Evolutionary conservation across 257 asterid species (phyloP), one percentile per base, ranked within the genome.

Genomic region (Solanum commersonii): DNA sequence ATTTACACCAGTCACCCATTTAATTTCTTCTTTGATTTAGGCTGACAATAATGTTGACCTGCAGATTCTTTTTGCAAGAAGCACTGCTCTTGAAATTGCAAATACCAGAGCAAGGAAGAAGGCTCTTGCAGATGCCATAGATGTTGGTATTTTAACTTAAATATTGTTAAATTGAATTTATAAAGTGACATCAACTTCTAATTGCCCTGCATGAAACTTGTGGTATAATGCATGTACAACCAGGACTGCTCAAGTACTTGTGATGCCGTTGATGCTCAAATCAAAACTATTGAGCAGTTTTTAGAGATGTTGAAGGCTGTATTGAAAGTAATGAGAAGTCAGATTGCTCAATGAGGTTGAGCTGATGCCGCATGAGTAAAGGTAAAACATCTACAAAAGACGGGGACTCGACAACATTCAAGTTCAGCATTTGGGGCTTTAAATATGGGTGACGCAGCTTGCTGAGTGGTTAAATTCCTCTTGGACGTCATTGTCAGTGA

Each of bases 31-130:
- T 37, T 56, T 34, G 77, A 49, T 59, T 81, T 87, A 31, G 25
- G 37, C 67, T 87, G 72, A 63, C 33, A 86, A 86, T 73, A 14
- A 37, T 34, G 76, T 49, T 56, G 60, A 40, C 46, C 35, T 63
- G 71, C 89, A 89, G 91, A 34, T 72, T 52, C 79, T 84, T 25
- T 35, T 89, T 52, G 87, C 86, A 63, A 87, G 88, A 87, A 67
- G 73, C 52, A 83, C 81, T 37, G 91, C 87, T 42, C 65, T 90
- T 72, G 87, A 86, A 29, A 33, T 49, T 73, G 90, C 59, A 63
- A 88, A 88, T 73, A 90, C 92, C 68, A 90, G 92, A 38, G 90
- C 88, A 56, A 71, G 92, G 89, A 85, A 40, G 81, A 86, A 83
- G 79, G 89, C 90, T 79, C 82, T 90, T 25, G 18, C 38, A 44